A percentile compares a stretch with the other conserved stretches of the same genome.
Conservation (phyloP, 176 grass and related monocot genomes). For the Neostapfia colusana region DNA sequence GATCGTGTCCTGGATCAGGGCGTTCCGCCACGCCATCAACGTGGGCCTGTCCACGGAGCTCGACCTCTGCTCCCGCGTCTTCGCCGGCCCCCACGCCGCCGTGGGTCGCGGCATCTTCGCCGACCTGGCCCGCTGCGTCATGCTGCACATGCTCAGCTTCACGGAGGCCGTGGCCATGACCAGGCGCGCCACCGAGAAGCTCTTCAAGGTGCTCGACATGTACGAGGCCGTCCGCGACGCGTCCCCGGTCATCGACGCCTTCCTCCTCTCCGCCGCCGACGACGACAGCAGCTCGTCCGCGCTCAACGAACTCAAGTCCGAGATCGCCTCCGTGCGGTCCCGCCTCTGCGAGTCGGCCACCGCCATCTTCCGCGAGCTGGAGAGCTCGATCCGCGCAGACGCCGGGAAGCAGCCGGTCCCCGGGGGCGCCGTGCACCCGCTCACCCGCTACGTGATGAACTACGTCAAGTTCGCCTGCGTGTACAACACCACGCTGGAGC, state of each 20-base stretch:
- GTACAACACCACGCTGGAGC: conserved; percentile 85
- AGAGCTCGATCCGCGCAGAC: conserved; percentile 86
- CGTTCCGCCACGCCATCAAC: conserved; percentile 59
- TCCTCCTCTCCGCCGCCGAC: conserved; percentile 36
- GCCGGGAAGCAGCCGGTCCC: conserved; percentile 59
- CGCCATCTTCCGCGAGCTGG: conserved; percentile 80
- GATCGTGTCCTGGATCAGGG: conserved; percentile 68
- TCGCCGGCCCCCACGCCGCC: conserved; percentile 35
- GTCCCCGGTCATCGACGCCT: conserved; percentile 48
- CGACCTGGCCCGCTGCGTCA: conserved; percentile 49
- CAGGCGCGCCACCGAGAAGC: conserved; percentile 65
- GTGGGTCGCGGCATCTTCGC: conserved; percentile 49
- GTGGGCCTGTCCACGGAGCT: conserved; percentile 60
- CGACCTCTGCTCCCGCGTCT: conserved; percentile 61
- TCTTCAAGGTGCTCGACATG: conserved; percentile 93
- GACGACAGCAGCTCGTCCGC: background rate
- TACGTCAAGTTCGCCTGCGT: conserved; percentile 87
- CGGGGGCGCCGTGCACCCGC: conserved; percentile 79
- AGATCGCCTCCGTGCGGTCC: conserved; percentile 44
- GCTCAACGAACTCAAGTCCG: conserved; percentile 51
- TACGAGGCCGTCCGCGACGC: conserved; percentile 76
- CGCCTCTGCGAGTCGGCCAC: conserved; percentile 61
- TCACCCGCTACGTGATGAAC: conserved; percentile 97
- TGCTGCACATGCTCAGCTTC: conserved; percentile 80
- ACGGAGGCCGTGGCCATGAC: conserved; percentile 69